Conservation (phyloP, 2,329 filamentous ascomycete species). For the Sphaerulina populicola region DNA sequence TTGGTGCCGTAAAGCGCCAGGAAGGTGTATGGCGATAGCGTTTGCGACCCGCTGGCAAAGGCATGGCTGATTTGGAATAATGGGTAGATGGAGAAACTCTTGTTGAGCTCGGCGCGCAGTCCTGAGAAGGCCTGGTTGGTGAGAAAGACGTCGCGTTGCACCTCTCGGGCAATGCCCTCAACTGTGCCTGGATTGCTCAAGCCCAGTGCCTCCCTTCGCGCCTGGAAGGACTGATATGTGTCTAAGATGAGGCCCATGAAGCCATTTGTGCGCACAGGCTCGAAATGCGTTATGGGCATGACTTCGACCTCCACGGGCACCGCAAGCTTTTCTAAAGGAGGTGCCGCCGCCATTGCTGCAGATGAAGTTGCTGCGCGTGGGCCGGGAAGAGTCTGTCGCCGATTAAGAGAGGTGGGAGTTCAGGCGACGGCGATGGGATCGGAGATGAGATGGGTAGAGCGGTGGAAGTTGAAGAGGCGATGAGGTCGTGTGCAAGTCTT, state of each 20-base stretch:
- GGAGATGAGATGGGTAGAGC: neutral
- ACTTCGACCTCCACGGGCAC: slow-evolving; percentile 20
- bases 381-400: neutral
- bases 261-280: slow-evolving; percentile 24
- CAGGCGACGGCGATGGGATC: neutral
- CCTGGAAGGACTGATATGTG: slow-evolving; percentile 71
- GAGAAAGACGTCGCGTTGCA: slow-evolving; percentile 91
- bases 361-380: neutral
- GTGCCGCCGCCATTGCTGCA: slow-evolving; percentile 12
- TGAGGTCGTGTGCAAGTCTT: too few relatives aligned
- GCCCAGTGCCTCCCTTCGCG: slow-evolving; percentile 78
- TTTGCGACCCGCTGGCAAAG: slow-evolving; percentile 83
- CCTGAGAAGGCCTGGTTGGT: slow-evolving; percentile 96
- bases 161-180: slow-evolving; percentile 81
- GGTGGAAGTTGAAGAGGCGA: too few relatives aligned
- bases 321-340: slow-evolving; percentile 26
- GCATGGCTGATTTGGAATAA: slow-evolving; percentile 97
- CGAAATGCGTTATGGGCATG: slow-evolving; percentile 18
- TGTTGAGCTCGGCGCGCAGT: slow-evolving; percentile 90
- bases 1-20: slow-evolving; percentile 87
- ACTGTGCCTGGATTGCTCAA: slow-evolving; percentile 87
- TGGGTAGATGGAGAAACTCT: slow-evolving; percentile 86
- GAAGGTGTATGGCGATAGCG: slow-evolving; percentile 89
- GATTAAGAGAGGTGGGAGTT: neutral
- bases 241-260: slow-evolving; percentile 42